Conservation (phyloP, 441 rosid genomes). For the Gossypium davidsonii region DNA sequence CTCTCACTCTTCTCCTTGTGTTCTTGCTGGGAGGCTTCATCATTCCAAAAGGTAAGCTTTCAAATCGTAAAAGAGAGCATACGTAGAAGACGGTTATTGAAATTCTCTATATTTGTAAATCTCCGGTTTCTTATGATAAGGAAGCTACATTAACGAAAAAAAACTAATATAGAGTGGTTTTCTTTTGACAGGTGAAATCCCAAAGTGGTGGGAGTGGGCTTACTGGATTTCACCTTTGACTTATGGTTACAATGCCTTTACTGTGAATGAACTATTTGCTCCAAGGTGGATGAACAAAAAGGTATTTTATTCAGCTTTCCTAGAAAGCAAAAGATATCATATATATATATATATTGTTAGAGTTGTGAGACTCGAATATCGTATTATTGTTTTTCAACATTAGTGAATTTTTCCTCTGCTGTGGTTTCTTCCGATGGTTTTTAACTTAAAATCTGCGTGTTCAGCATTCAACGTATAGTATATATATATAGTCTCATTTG, state of each 20-base stretch:
- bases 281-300: conserved; percentile 76
- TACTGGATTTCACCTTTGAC: conserved; percentile 79
- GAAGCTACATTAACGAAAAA: neutral
- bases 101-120: neutral
- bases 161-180: neutral
- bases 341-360: too few relatives aligned
- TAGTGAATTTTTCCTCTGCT: too few relatives aligned
- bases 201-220: conserved; percentile 81
- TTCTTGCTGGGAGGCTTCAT: conserved; percentile 85
- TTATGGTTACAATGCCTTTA: conserved; percentile 61
- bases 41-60: conserved; percentile 44
- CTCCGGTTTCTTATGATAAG: neutral
- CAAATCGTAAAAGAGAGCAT: neutral
- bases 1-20: conserved; percentile 47
- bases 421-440: too few relatives aligned
- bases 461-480: too few relatives aligned
- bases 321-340: neutral
- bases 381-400: too few relatives aligned
- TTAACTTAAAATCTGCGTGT: too few relatives aligned
- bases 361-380: too few relatives aligned
- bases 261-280: conserved; percentile 64
- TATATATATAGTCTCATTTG: neutral
- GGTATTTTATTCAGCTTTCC: conserved; percentile 24
- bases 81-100: too few relatives aligned
- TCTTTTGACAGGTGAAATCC: conserved; percentile 45